A percentile compares a stretch with the other conserved stretches of the same genome.
These are phyloP conservation scores for Scytalidium sp. DNA, from an alignment of 2,329 filamentous ascomycete species.

Conservation along the genomic window DNA sequence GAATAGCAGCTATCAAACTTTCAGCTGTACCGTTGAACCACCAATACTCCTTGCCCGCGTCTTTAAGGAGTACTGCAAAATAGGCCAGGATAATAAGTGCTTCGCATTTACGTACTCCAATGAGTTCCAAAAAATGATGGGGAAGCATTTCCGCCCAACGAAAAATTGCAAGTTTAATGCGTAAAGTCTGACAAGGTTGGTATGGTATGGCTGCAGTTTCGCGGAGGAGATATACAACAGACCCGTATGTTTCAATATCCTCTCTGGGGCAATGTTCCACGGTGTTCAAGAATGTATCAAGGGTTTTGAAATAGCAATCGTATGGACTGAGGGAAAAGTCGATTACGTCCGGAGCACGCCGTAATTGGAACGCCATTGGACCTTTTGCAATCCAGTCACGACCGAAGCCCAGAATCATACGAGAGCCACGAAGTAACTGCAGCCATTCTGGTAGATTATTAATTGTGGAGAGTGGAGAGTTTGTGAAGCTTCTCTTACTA, in stretches of 20 bases:
- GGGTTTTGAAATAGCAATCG: too few relatives aligned
- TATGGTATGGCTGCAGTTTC: not conserved
- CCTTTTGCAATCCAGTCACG: too few relatives aligned
- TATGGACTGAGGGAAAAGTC: not conserved
- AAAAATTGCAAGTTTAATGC: not conserved
- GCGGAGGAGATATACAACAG: not conserved
- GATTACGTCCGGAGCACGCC: not conserved
- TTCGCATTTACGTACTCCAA: not conserved
- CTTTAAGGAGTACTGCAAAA: not conserved
- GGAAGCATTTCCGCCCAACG: not conserved
- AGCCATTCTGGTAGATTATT: too few relatives aligned
- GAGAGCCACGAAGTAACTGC: too few relatives aligned
- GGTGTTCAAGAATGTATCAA: too few relatives aligned
- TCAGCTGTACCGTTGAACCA: slow-evolving; percentile 1
- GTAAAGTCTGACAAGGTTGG: not conserved
- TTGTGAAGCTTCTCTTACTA: too few relatives aligned
- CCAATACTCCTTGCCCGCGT: not conserved
- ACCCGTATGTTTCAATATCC: not conserved
- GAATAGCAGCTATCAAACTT: not conserved
- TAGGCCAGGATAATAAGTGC: not conserved
- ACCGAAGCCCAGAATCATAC: too few relatives aligned
- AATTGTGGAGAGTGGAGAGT: too few relatives aligned
- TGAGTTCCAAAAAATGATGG: not conserved
- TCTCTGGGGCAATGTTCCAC: too few relatives aligned
- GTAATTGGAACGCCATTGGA: too few relatives aligned